phyloP scores from a whole-genome alignment of 768 basidiomycete genomes.

The Pleurotus sapidus region DNA sequence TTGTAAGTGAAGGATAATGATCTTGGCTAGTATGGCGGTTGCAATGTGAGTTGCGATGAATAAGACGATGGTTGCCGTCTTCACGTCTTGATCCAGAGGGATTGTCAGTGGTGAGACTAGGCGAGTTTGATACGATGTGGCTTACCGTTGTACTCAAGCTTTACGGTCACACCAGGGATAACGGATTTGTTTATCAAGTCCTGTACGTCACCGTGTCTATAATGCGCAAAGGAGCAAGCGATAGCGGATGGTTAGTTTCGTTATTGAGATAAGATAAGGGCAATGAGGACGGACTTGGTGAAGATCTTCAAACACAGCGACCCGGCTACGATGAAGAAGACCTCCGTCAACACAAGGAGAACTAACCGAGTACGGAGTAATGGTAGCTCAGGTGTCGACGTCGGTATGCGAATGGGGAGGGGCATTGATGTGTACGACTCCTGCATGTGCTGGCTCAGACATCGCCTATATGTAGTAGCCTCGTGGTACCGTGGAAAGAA shows the following conservation, averaged over 20 bases:
- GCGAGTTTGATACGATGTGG: neutral
- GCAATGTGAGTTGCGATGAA: constrained; percentile 12
- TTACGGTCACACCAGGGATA: constrained; percentile 11
- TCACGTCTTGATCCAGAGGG: constrained; percentile 7
- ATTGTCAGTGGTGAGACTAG: neutral
- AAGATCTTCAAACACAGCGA: constrained; percentile 14
- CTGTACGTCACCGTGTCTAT: constrained; percentile 12
- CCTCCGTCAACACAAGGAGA: constrained; percentile 2
- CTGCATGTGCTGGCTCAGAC: no score
- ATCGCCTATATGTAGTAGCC: no score
- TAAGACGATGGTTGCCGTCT: constrained; percentile 12
- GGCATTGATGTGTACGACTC: no score
- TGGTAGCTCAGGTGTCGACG: constrained; percentile 13
- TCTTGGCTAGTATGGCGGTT: constrained; percentile 9
- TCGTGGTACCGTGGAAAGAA: no score
- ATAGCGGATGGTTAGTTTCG: neutral
- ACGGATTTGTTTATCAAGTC: constrained; percentile 10
- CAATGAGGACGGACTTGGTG: constrained; percentile 11
- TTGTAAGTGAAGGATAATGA: constrained; percentile 12
- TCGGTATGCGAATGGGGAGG: constrained; percentile 1
- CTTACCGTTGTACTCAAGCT: constrained; percentile 12
- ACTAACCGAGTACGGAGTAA: constrained; percentile 10
- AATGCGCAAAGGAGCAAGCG: no score
- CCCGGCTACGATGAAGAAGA: constrained; percentile 13
- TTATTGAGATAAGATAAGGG: neutral